A percentile compares a stretch with the other conserved stretches of the same genome.
phyloP scores from a whole-genome alignment of 305 asterid species.

The Fraxinus sp. region DNA sequence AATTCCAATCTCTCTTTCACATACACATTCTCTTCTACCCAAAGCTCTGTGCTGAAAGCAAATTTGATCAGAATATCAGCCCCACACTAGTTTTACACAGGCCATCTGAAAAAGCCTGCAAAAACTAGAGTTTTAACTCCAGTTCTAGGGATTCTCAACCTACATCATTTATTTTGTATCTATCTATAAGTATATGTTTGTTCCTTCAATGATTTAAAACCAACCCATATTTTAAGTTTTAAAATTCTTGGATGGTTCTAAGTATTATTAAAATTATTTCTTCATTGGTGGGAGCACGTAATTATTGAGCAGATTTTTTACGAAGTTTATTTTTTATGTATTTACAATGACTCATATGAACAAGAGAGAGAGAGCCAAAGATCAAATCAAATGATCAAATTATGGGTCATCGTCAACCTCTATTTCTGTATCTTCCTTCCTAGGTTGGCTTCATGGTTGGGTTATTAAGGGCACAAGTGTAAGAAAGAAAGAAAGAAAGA shows the following conservation, averaged over 20 bases:
- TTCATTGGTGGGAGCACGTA: constrained; percentile 34
- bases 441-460: constrained; percentile 39
- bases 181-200: not conserved
- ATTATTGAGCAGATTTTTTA: constrained; percentile 36
- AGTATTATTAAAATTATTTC: constrained; percentile 17
- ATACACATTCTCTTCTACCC: constrained; percentile 7
- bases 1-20: constrained; percentile 18
- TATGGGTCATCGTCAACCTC: constrained; percentile 31
- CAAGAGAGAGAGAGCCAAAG: not conserved
- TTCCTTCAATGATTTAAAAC: not conserved
- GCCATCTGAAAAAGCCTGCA: constrained; percentile 52
- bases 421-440: constrained; percentile 24
- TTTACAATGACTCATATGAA: constrained; percentile 40
- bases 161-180: no score
- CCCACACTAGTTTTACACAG: constrained; percentile 31
- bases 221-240: constrained; percentile 13
- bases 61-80: constrained; percentile 26
- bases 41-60: constrained; percentile 23
- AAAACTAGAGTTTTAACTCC: constrained; percentile 38
- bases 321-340: constrained; percentile 40
- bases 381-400: constrained; percentile 26
- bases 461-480: constrained; percentile 35
- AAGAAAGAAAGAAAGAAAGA: constrained; percentile 20
- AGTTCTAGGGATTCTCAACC: constrained; percentile 45
- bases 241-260: constrained; percentile 43